phyloP scores from a whole-genome alignment of 2,329 filamentous ascomycete genomes.

The Mycosphaerella sp. region DNA sequence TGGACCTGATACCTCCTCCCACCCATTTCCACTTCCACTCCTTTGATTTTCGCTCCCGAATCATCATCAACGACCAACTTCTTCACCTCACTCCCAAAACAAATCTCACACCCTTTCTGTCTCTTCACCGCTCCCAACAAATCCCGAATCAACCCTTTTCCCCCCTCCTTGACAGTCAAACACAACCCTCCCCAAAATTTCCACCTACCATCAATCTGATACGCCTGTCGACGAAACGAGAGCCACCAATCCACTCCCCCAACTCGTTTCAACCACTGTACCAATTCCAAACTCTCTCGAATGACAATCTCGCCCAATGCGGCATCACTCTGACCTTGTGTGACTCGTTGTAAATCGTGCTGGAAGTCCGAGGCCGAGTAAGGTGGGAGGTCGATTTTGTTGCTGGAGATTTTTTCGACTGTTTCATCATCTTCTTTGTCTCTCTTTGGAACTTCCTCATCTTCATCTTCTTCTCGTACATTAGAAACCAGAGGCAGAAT shows the following conservation, averaged over 20 bases:
- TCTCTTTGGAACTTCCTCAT: no score
- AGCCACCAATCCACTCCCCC: constrained; percentile 39
- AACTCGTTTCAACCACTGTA: constrained; percentile 28
- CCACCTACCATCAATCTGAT: constrained; percentile 53
- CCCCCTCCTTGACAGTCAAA: constrained; percentile 54
- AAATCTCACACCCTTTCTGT: constrained; percentile 40
- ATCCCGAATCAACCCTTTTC: constrained; percentile 52
- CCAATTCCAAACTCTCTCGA: constrained; percentile 25
- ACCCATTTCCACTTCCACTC: constrained; percentile 30
- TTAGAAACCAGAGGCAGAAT: constrained; percentile 58
- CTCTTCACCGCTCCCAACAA: constrained; percentile 41
- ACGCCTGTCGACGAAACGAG: constrained; percentile 60
- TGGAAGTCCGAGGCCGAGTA: constrained; percentile 53
- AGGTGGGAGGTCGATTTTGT: constrained; percentile 49
- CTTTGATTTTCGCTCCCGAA: constrained; percentile 29
- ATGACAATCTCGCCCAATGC: constrained; percentile 47
- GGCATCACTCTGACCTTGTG: constrained; percentile 48
- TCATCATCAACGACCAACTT: constrained; percentile 34
- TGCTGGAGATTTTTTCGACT: no score
- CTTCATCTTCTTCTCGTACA: constrained; percentile 37
- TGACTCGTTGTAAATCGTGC: constrained; percentile 53
- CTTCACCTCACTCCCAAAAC: constrained; percentile 44
- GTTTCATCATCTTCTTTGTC: no score
- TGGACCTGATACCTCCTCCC: constrained; percentile 30
- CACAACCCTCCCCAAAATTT: constrained; percentile 63